Base-by-base conservation (phyloP, 116 monocot species). In the Posidonia oceanica region DNA sequence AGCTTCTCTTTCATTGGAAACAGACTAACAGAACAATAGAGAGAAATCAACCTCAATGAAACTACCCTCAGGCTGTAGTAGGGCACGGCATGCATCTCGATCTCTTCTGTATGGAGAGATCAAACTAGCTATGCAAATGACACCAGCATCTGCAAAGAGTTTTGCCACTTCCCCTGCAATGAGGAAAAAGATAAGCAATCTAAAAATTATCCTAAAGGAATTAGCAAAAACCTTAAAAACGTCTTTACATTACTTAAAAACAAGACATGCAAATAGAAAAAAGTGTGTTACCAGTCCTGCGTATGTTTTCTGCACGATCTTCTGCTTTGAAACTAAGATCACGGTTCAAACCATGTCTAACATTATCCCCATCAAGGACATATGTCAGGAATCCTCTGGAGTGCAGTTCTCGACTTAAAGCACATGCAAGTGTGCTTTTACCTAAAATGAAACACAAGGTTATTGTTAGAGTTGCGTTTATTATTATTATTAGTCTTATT, bases 341-440 rank as follows among this genome's bases (percentile, higher is more conserved):
- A 59, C 51, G 79, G 75, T 88, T 91, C 54, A 95, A 80, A 14
- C 95, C 95, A 78, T 95, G 91, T 29, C 95, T 82, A 15, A 95
- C 60, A 70, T 95, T 95, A 75, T 95, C 95, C 38, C 95, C 95
- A 72, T 95, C 95, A 68, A 95, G 91, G 52, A 95, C 82, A 83
- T 91, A 95, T 29, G 86, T 67, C 1, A 95, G 82, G 75, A 79
- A 73, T 52, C 88, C 91, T 77, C 77, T 82, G 21, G 29, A 52
- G 72, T 91, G 74, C 58, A 95, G 70, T 73, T 88, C 86, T 17
- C 74, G 78, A 78, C 84, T 91, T 36, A 95, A 44, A 22, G 91
- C 82, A 82, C 95, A 91, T n/a, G 95, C 95, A 68, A 95, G 39
- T 7, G 95, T 95, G 78, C 95, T 95, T 84, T 95, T 95, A 20